Base-by-base conservation (phyloP, 1,284 basidiomycete genomes). In the Ceratobasidium sp. region DNA sequence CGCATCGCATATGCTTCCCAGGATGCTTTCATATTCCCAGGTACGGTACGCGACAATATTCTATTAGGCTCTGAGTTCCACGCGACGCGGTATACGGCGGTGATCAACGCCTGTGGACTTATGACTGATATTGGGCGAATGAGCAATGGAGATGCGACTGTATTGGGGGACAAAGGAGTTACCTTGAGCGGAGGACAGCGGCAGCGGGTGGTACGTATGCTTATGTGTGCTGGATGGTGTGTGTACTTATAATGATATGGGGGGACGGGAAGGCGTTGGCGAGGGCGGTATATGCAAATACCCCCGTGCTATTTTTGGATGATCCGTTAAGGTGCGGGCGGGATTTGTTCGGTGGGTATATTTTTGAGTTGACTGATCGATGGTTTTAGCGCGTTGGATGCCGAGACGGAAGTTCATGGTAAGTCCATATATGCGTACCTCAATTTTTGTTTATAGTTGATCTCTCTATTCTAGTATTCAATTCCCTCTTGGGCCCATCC, bases 21-120 rank as follows among this genome's bases (percentile, higher is more conserved):
- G 69, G 80, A 81, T 14, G 77, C 80, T 1, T 78, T 81, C 71
- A 77, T 81, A 17, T 76, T 77, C 53, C 76, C 80, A 0, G 78
- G 67, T 14, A 77, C 79, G 0, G 27, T 81, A 0, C 74, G 79
- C 0, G 79, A 79, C 24, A 81, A 81, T 47, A 79, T 81, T 33
- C 53, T 78, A 0, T 73, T 79, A n/a, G 78, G 71, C 14, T 33
- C 45, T 29, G 8, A 36, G 6, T 80, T 75, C 51, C 72, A 75
- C 17, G 62, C 59, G n/a, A 47, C 45, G 27, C 80, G 79, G 78
- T 81, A 80, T 59, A 53, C 75, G n/a, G 64, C 57, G 24, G 79
- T 80, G 7, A 33, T 81, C 6, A 69, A 77, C 19, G 79, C 79
- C 11, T 81, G 80, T 60, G 71, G 69, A 17, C 73, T 80, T 3